Evolutionary conservation across 2,329 filamentous ascomycete genomes (phyloP).

Genomic region (Lachnellula occidentalis): DNA sequence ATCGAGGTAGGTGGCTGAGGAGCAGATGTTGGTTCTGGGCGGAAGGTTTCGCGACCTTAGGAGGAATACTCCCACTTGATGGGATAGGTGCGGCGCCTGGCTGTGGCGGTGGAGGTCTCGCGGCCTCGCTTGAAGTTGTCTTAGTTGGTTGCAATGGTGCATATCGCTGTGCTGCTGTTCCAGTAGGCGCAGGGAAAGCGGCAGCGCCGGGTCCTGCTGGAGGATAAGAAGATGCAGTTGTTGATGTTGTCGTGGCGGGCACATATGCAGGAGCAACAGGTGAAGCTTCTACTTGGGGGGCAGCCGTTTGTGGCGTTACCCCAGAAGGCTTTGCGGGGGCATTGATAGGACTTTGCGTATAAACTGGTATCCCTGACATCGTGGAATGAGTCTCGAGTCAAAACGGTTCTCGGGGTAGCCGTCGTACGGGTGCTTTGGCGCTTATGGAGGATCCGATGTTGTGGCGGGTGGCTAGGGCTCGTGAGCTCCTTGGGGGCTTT

Average conservation of each 20-base stretch:
- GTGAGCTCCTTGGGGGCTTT: background rate
- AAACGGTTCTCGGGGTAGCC: background rate
- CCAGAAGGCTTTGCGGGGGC: constrained; percentile 46
- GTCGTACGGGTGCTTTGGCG: background rate
- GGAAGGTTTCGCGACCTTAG: constrained; percentile 43
- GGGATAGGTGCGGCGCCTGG: constrained; percentile 50
- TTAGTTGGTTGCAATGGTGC: constrained; percentile 39
- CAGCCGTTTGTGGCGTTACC: constrained; percentile 41
- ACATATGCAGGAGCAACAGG: constrained; percentile 16
- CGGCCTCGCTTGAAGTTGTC: constrained; percentile 33
- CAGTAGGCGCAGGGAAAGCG: constrained; percentile 39
- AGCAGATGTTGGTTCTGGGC: constrained; percentile 33
- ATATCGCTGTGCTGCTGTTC: constrained; percentile 30
- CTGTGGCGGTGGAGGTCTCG: constrained; percentile 49
- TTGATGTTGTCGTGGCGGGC: constrained; percentile 29
- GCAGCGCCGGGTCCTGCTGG: constrained; percentile 45
- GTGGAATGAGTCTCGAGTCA: constrained; percentile 13
- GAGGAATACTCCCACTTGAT: constrained; percentile 37
- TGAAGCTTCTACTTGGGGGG: constrained; percentile 20
- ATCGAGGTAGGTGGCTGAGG: constrained; percentile 23
- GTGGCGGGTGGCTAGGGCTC: background rate
- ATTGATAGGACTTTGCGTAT: constrained; percentile 54
- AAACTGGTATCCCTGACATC: constrained; percentile 60
- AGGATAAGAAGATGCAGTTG: constrained; percentile 31
- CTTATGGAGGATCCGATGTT: background rate